Conservation (phyloP, 768 basidiomycete genomes). For the Tulasnella sp. region DNA sequence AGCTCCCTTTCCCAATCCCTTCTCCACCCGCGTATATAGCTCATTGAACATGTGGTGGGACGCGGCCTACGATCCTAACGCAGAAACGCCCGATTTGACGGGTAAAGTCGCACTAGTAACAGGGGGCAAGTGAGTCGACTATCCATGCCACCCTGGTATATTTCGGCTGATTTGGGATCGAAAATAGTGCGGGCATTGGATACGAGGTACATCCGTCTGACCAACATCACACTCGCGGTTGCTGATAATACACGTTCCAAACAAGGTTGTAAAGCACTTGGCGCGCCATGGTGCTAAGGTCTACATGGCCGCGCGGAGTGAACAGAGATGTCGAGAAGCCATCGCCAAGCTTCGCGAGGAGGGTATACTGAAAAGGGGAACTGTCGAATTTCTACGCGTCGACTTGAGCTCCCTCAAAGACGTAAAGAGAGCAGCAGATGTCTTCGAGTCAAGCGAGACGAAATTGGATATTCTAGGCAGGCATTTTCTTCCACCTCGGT, state of each 20-base stretch:
- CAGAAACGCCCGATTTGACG: slow-evolving; percentile 35
- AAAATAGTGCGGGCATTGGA: background rate
- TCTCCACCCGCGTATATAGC: too few species aligned
- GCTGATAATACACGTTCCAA: background rate
- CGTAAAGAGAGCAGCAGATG: slow-evolving; percentile 38
- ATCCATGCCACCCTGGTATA: background rate
- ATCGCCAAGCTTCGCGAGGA: slow-evolving; percentile 29
- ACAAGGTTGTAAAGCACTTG: slow-evolving; percentile 27
- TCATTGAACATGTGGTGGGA: background rate
- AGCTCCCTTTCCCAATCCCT: too few species aligned
- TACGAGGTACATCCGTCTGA: slow-evolving; percentile 15
- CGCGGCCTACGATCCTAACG: slow-evolving; percentile 23
- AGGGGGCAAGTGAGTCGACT: slow-evolving; percentile 33
- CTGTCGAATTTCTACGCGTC: slow-evolving; percentile 38
- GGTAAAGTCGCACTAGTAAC: slow-evolving; percentile 40
- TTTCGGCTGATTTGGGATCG: background rate
- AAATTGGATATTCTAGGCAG: slow-evolving; percentile 45
- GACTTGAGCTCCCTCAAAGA: slow-evolving; percentile 39
- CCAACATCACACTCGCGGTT: background rate
- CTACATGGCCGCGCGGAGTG: slow-evolving; percentile 29
- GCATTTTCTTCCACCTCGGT: slow-evolving; percentile 6
- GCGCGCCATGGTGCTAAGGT: slow-evolving; percentile 35
- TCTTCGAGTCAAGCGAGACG: slow-evolving; percentile 37
- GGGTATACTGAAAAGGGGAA: slow-evolving; percentile 27
- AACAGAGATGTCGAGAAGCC: slow-evolving; percentile 26